Conservation (phyloP, 2,329 filamentous ascomycete species). For the Fusarium praegraminearum region DNA sequence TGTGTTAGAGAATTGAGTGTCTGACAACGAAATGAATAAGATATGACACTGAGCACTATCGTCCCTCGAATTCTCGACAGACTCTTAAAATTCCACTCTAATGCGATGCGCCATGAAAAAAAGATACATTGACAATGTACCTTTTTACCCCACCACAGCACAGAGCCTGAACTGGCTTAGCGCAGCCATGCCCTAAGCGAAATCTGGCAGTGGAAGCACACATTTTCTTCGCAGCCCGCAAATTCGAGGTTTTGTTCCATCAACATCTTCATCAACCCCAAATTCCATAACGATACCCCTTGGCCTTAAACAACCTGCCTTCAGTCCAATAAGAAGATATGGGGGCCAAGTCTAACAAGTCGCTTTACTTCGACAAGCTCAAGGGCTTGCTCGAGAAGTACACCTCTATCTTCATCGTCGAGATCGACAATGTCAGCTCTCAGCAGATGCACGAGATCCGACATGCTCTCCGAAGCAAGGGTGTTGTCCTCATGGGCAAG, state of each 20-base stretch:
- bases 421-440: conserved; percentile 99
- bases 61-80: conserved; percentile 17
- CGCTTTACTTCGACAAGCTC: conserved; percentile 99
- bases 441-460: conserved; percentile 99
- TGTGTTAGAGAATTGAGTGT: background rate
- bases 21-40: background rate
- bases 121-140: conserved; percentile 53
- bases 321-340: conserved; percentile 92
- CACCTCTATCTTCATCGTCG: conserved; percentile 97
- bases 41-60: conserved; percentile 19
- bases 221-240: conserved; percentile 36
- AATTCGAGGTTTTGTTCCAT: conserved; percentile 16
- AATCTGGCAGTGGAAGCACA: conserved; percentile 45
- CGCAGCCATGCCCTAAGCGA: conserved; percentile 54
- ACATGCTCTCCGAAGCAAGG: conserved; percentile 87
- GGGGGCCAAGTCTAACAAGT: conserved; percentile 98
- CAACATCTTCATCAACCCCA: conserved; percentile 43
- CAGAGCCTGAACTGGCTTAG: conserved; percentile 46
- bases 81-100: conserved; percentile 37
- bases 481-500: conserved; percentile 99
- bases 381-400: conserved; percentile 97
- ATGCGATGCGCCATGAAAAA: conserved; percentile 42
- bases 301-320: conserved; percentile 99
- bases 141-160: conserved; percentile 27
- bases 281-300: conserved; percentile 51